A percentile compares a stretch with the other conserved stretches of the same genome.
Evolutionary conservation across 1,139 yeast species (phyloP).

Genomic region (Hemisphaericaspora xylanilytica): DNA sequence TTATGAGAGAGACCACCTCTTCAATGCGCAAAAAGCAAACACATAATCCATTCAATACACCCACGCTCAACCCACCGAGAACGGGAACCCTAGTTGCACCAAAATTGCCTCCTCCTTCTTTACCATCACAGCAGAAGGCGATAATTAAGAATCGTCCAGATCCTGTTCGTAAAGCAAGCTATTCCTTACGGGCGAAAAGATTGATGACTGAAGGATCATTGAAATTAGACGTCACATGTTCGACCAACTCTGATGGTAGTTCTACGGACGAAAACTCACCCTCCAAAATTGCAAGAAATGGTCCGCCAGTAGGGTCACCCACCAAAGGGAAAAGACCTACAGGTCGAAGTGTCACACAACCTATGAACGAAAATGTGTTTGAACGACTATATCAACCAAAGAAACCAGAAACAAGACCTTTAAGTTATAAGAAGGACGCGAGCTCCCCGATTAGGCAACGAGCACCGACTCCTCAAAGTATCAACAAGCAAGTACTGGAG

Average conservation of each 20-base stretch:
- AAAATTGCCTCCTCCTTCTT: not conserved
- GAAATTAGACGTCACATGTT: not conserved
- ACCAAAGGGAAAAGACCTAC: constrained; percentile 10
- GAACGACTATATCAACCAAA: constrained; percentile 11
- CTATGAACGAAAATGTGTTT: constrained; percentile 11
- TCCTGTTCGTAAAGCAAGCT: constrained; percentile 19
- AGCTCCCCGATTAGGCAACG: not conserved
- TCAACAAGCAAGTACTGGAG: not conserved
- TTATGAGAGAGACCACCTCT: constrained; percentile 40
- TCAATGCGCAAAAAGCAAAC: constrained; percentile 27
- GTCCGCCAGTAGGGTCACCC: constrained; percentile 8
- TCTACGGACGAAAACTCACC: constrained; percentile 4
- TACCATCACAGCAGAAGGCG: constrained; percentile 5
- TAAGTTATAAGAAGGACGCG: constrained; percentile 1
- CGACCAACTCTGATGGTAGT: not conserved
- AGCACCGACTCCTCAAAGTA: constrained; percentile 1
- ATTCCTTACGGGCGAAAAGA: constrained; percentile 17
- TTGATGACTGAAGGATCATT: constrained; percentile 10
- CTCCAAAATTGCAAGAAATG: constrained; percentile 4
- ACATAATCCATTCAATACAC: constrained; percentile 5
- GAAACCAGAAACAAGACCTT: not conserved
- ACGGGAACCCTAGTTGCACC: constrained; percentile 8
- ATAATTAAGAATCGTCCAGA: not conserved
- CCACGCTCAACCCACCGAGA: not conserved
- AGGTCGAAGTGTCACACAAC: constrained; percentile 11